Base-by-base conservation (phyloP, 2,329 filamentous ascomycete species). In the Colletotrichum theobromicola region DNA sequence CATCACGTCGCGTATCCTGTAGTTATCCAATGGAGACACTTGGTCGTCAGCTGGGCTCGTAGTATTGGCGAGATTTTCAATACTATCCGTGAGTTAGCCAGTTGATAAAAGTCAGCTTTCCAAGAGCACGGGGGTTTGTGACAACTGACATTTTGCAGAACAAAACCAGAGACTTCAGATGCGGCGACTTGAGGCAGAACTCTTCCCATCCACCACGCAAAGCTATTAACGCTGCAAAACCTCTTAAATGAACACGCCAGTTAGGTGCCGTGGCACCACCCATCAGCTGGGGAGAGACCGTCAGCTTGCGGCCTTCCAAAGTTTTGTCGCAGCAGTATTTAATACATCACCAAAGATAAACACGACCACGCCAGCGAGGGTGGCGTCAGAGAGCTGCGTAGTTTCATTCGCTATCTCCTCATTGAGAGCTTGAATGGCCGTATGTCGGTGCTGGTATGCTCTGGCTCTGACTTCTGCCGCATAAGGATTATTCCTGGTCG, bases 231-330 rank as follows among this genome's bases (percentile, higher is more conserved):
- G 67, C 72, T 15, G 50, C 57, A 24, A 74, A 73, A 0, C 75
- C 76, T 13, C 84, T 78, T 4, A 85, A 30, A 62, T 85, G 84
- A 18, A 76, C 80, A 57, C 82, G 80, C 83, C 83, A 85, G 73
- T 81, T 77, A 8, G 13, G 77, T 73, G 28, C 81, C 80, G 67
- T 84, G 80, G 55, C 82, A 79, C 28, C 77, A 74, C 82, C 84
- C 63, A 57, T 34, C 10, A 53, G 16, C 28, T 32, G n/a, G 3
- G 12, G 21, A 6, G n/a, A 62, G 2, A 60, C 6, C 10, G 26
- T 62, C 24, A 62, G 60, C 16, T 16, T 10, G 32, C 37, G 16
- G 8, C 18, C 24, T 16, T 12, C 16, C 3, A n/a, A 50, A 21
- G 42, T 13, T 15, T 26, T 30, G n/a, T 7, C 4, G 18, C 46